Evolutionary conservation across 1,284 basidiomycete genomes (phyloP).

Genomic region (Filobasidium uniguttulatum): DNA sequence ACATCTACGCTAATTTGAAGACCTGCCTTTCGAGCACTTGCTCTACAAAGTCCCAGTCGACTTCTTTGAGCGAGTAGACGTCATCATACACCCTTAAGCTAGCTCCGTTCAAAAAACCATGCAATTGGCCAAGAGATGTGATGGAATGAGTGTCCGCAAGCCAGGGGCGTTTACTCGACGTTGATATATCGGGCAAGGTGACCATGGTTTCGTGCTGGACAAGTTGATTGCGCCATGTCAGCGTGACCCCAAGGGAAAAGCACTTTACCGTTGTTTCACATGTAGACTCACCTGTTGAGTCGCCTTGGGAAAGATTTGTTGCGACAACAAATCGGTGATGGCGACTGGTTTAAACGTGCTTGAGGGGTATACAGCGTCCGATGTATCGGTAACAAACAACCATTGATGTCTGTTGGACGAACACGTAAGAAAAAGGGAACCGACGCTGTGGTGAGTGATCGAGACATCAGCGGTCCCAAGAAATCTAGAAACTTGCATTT

Average conservation of each 20-base stretch:
- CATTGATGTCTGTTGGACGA: conserved; percentile 67
- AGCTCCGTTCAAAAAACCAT: conserved; percentile 81
- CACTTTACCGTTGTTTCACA: conserved; percentile 15
- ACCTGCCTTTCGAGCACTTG: conserved; percentile 64
- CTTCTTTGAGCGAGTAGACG: conserved; percentile 53
- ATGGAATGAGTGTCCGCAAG: conserved; percentile 60
- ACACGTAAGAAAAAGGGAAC: neutral
- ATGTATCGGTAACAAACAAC: conserved; percentile 96
- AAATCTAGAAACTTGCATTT: conserved; percentile 51
- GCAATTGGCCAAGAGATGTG: no score
- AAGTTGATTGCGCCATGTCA: neutral
- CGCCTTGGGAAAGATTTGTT: conserved; percentile 42
- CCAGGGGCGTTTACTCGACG: conserved; percentile 52
- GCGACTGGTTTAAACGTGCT: conserved; percentile 71
- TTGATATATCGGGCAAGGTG: neutral
- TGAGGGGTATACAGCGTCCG: conserved; percentile 80
- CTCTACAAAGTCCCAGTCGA: conserved; percentile 82
- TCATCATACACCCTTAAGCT: conserved; percentile 81
- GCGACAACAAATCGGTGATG: conserved; percentile 77
- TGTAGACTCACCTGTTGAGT: conserved; percentile 18
- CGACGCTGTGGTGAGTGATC: neutral
- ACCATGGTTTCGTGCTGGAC: neutral
- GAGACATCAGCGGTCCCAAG: neutral
- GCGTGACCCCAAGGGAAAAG: neutral
- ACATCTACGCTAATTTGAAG: conserved; percentile 39